Evolutionary conservation across 805 yeast species (phyloP), one percentile per base, ranked within the genome.

Genomic region (Spencermartinsiella europaea): DNA sequence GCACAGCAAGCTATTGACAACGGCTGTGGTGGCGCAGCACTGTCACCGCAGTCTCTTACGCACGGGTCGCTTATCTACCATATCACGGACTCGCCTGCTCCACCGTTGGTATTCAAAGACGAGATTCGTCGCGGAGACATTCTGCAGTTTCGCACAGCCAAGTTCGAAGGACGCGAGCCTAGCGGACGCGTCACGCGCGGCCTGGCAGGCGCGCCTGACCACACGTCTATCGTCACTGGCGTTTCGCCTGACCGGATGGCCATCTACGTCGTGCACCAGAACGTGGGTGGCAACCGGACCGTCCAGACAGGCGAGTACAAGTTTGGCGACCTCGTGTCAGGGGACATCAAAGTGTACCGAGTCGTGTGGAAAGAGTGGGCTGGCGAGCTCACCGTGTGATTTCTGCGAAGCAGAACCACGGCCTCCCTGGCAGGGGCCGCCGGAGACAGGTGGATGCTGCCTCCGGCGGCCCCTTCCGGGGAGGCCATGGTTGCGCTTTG

Each of bases 91-190:
- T 45, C 28, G 21, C 25, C 31, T 16, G 44, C 40, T 16, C 21
- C 34, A 21, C 50, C 58, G 5, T 17, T 42, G 21, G 57, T 52
- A 14, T 40, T 38, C 15, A 42, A 38, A 7, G 64, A 52, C n/a
- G 47, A 51, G 15, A 52, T 67, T 44, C 49, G 62, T 21, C 54
- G 69, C 4, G 72, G 72, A 10, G 72, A 67, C 40, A 57, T 67
- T 21, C 21, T 66, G 33, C 72, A 67, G 50, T 64, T 67, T 43
- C 35, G 34, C 20, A 28, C 47, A 20, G 67, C 62, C 38, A 42
- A 49, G 44, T 63, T 68, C 42, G 46, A 51, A 22, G 31, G 42
- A 5, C 38, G 41, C 3, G 34, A 44, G 21, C 48, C 55, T 2
- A 41, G 43, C 16, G 62, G 62, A 8, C 40, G 40, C 21, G 45